Conservation (phyloP, 345 rosid genomes). For the Leavenworthia alabamica region DNA sequence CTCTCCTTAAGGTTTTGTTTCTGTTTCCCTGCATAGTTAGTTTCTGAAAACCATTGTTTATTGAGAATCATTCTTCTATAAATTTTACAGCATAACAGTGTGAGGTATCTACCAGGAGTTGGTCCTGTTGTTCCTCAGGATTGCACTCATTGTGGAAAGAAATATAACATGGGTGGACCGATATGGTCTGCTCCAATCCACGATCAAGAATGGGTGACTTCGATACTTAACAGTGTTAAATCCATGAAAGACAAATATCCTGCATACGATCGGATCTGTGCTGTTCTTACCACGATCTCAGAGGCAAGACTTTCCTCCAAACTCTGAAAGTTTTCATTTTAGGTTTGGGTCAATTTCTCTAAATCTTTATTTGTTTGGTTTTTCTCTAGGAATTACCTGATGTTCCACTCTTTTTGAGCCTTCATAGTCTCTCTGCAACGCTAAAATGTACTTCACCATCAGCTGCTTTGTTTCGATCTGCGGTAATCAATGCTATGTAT, state of each 20-base stretch:
- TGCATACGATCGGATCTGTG: slow-evolving; percentile 81
- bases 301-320: slow-evolving; percentile 45
- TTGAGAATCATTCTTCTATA: background rate
- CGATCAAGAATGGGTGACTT: slow-evolving; percentile 84
- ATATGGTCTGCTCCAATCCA: slow-evolving; percentile 98
- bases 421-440: slow-evolving; percentile 91
- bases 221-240: slow-evolving; percentile 55
- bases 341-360: background rate
- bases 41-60: background rate
- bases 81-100: slow-evolving; percentile 58
- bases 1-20: slow-evolving; percentile 68
- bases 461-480: slow-evolving; percentile 90
- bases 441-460: slow-evolving; percentile 95
- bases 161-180: slow-evolving; percentile 95
- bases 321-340: slow-evolving; percentile 2
- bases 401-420: slow-evolving; percentile 85
- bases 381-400: slow-evolving; percentile 81
- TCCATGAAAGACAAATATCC: slow-evolving; percentile 80
- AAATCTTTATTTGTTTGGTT: background rate
- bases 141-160: slow-evolving; percentile 90
- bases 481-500: slow-evolving; percentile 90
- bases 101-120: slow-evolving; percentile 84
- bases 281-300: slow-evolving; percentile 80
- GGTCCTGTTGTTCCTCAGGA: slow-evolving; percentile 93
- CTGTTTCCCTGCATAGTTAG: background rate